These are phyloP conservation scores for Basidiobolus meristosporus DNA, from an alignment of 371 early-diverging fungal species.

Conservation along the genomic window DNA sequence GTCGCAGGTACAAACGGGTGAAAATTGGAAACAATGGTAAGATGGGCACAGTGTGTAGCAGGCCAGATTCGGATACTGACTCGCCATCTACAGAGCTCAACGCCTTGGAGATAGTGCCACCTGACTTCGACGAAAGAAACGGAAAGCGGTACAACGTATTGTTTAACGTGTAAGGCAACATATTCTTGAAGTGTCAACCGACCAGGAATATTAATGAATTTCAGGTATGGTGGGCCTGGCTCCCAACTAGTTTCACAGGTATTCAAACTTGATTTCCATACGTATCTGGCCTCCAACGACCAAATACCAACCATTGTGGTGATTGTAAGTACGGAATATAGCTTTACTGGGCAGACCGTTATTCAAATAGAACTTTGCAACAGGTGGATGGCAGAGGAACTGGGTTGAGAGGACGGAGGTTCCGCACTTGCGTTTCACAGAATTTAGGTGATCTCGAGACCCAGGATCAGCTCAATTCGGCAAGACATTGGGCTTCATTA, in stretches of 20 bases:
- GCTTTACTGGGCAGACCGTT: too few species aligned
- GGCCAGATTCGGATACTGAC: not conserved
- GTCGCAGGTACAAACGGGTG: constrained; percentile 23
- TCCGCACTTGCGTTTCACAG: constrained; percentile 51
- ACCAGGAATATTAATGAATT: too few species aligned
- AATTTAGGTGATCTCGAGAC: constrained; percentile 69
- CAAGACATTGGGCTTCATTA: constrained; percentile 30
- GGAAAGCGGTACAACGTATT: constrained; percentile 60
- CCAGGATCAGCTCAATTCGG: constrained; percentile 72
- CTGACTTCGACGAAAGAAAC: constrained; percentile 46
- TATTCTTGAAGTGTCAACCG: too few species aligned
- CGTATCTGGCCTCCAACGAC: constrained; percentile 32
- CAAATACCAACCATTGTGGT: constrained; percentile 24
- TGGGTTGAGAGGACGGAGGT: constrained; percentile 58
- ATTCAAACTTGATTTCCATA: constrained; percentile 53
- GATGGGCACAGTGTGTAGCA: constrained; percentile 3
- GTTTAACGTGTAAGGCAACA: constrained; percentile 5
- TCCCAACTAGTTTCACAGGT: constrained; percentile 63
- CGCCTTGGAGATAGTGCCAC: constrained; percentile 66
- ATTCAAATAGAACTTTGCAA: too few species aligned
- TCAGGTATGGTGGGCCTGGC: constrained; percentile 84
- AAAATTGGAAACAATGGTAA: constrained; percentile 28
- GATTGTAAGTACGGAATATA: constrained; percentile 2
- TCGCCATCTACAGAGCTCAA: constrained; percentile 36
- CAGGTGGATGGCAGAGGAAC: constrained; percentile 13